Evolutionary conservation across 2,329 filamentous ascomycete species (phyloP).

Genomic region (Colletotrichum godetiae): DNA sequence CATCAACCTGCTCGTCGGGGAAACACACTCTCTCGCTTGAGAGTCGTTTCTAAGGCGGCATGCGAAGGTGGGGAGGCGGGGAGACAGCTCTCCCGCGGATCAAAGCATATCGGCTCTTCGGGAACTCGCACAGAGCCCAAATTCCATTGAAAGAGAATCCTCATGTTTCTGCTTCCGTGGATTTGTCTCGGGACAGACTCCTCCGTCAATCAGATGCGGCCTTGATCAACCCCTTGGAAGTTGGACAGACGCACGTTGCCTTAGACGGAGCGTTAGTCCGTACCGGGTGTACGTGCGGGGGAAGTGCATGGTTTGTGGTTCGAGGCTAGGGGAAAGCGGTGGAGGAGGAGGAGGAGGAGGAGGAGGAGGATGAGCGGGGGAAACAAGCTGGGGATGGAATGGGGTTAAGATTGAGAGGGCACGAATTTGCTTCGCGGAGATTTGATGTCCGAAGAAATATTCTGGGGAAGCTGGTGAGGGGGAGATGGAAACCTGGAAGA

Average conservation of each 20-base stretch:
- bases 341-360: too few species aligned
- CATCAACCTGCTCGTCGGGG: neutral
- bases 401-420: neutral
- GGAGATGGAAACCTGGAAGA: neutral
- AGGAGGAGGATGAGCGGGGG: neutral
- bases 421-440: neutral
- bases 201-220: constrained; percentile 2
- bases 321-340: neutral
- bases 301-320: neutral
- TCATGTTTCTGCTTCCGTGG: neutral
- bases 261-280: neutral
- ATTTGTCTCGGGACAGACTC: neutral
- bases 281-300: neutral
- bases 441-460: neutral
- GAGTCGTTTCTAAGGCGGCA: neutral
- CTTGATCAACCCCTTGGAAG: neutral
- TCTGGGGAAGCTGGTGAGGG: neutral
- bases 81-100: neutral
- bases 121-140: neutral
- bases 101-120: neutral
- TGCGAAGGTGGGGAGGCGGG: neutral
- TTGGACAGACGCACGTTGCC: neutral
- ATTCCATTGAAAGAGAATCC: neutral
- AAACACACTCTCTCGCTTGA: neutral
- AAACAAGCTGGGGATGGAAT: neutral